Base-by-base conservation (phyloP, 768 basidiomycete genomes). In the Cystofilobasidium ferigula region DNA sequence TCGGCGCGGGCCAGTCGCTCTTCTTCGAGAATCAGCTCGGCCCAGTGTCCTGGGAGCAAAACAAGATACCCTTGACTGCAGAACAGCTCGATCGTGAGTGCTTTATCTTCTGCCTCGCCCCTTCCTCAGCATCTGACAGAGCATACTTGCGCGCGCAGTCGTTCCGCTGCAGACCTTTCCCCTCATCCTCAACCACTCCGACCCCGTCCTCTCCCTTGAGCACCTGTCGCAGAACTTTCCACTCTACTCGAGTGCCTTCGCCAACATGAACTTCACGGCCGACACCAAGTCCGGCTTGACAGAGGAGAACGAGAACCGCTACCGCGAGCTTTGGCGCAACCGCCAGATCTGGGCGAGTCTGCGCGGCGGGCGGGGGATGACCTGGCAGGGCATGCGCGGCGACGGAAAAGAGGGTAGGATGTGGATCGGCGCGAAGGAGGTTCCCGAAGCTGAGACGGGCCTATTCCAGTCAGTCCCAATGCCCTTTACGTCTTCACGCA, bases 171-270 rank as follows among this genome's bases (percentile, higher is more conserved):
- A 89, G 75, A 83, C 89, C 2, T 78, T 84, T 3, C 87, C 91
- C 69, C 82, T 95, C 51, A 82, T 97, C 63, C 78, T 82, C 40
- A 77, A 83, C 34, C 85, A 89, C 24, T 62, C 78, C 57, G 72
- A 80, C 16, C 82, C 82, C 3, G 78, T 89, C 26, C 70, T 74
- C 14, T 81, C 82, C 0, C 80, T 95, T 40, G 81, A 79, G 54
- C 80, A 83, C 18, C 81, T 98, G 26, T 81, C 88, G 0, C 88
- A 92, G 72, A 86, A 93, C 75, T 94, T 97, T 77, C 93, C 94
- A 0, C 86, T 83, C 73, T 94, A 93, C 72, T 85, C 85, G 1
- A 80, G 84, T 0, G 78, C 85, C 3, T 87, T 0, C 83, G 89
- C 3, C 82, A 20, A 58, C 71, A 77, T 1, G 77, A 83, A 3